Evolutionary conservation across 495 filamentous ascomycete genomes (phyloP), one percentile per base, ranked within the genome.

Genomic region (Xylaria longipes): DNA sequence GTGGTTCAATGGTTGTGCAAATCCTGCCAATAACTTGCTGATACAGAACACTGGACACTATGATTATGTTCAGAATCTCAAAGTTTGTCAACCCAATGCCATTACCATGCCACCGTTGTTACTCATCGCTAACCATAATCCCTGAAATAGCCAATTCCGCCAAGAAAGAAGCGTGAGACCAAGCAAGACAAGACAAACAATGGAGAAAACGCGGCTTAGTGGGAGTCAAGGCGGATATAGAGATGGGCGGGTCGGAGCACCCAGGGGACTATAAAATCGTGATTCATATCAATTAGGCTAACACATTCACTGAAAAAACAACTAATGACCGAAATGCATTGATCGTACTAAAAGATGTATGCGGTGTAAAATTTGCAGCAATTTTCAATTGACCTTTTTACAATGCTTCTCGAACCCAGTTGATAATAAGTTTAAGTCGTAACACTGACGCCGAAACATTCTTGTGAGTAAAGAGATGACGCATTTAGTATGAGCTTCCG

Each of bases 1-100:
- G 52, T 56, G 52, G 52, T 56, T 56, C 14, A 56, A 56, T 17
- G 52, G 52, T 17, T 56, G 52, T 7, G 52, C 52, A 4, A 56
- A 56, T 31, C 52, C 52, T 5, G 52, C 52, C 27, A 56, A 56
- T 27, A 56, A 56, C 27, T 25, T 56, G 52, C 14, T 56, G 4
- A 12, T 56, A 31, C 52, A 56, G 0, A 56, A 56, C 20, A 56
- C 52, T 12, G 52, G 52, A 7, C 52, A 56, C 5, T 56, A 56
- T 27, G 52, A 56, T 31, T 56, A 56, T 56, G 52, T 56, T 5
- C 52, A 56, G 31, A 27, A 56, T 12, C 52, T 27, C 25, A 56
- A 56, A 14, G 52, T 56, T 31, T 11, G 52, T 56, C 52, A 17
- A 56, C 52, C 9, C 3, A 15, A 14, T 56, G 12, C 31, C 25